Base-by-base conservation (phyloP, 768 basidiomycete genomes). In the Cyclocybe cylindracea region DNA sequence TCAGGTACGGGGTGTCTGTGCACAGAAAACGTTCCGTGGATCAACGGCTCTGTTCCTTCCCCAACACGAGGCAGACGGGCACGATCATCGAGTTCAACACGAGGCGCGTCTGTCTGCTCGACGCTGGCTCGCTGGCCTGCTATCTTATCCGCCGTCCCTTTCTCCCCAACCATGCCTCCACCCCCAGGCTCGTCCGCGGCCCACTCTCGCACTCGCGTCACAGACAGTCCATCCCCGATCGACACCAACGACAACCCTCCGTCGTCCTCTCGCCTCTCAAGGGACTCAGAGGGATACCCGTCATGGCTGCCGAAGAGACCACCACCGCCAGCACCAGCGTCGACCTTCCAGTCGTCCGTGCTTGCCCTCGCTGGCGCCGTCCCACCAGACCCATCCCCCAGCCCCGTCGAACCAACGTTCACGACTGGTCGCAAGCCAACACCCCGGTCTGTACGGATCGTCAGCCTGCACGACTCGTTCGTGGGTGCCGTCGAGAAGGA, bases 271-370 rank as follows among this genome's bases (percentile, higher is more conserved):
- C 54, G 64, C 11, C 52, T 51, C 7, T 60, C 63, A 10, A 64
- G 52, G 41, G 61, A 82, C 59, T 78, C 75, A 13, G 87, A 89
- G 57, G 85, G 85, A 10, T 93, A 93, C 64, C 91, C 91, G 2
- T 85, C 87, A 18, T 93, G 91, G 91, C 83, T 93, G 1, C 91
- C 91, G 13, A 82, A 75, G 53, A 78, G 91, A 10, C 91, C 91
- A 2, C 84, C 84, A 11, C 87, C 83, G 1, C 91, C 91, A 0
- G 82, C 82, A 7, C 91, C 91, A 3, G 79, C 80, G 3, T 87
- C 87, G 8, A 89, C 87, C 1, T 68, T 87, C 49, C 83, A 83
- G 52, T 83, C 82, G 6, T 81, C 79, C 24, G 72, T 78, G 43
- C 76, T 71, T 14, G 55, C 56, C 34, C 59, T 58, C 37, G 9